Percentiles rank a stretch among this genome's conserved stretches.
These are phyloP conservation scores for Penicillium sp. DNA, from an alignment of 2,329 filamentous ascomycete genomes.

Conservation along the genomic window DNA sequence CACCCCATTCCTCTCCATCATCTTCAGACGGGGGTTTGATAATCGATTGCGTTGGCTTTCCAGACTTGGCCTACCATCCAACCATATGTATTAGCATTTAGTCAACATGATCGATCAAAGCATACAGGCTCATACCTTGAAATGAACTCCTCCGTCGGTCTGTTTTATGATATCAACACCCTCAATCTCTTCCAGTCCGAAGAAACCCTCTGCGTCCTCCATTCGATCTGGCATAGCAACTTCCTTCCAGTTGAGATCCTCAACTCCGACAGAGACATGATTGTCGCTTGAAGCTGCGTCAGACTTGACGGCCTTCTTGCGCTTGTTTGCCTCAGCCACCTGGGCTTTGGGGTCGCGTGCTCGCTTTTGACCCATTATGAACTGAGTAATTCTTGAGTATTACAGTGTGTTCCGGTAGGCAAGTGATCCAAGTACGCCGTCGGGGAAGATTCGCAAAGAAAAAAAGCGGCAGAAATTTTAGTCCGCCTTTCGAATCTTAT, in stretches of 20 bases:
- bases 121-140: conserved; percentile 35
- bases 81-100: background rate
- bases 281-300: conserved; percentile 16
- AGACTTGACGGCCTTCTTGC: conserved; percentile 30
- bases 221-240: conserved; percentile 71
- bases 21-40: conserved; percentile 24
- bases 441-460: conserved; percentile 27
- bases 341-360: conserved; percentile 32
- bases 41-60: conserved; percentile 35
- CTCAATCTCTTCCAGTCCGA: conserved; percentile 85
- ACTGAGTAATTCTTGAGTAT: background rate
- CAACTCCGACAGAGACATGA: conserved; percentile 39
- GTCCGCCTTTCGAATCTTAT: conserved; percentile 35
- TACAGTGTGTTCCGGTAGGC: background rate
- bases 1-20: conserved; percentile 60
- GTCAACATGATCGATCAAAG: conserved; percentile 1
- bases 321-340: conserved; percentile 35
- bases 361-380: conserved; percentile 39
- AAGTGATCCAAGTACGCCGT: conserved; percentile 11
- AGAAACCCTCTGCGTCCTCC: conserved; percentile 91
- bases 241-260: conserved; percentile 61
- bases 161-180: conserved; percentile 80
- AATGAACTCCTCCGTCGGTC: conserved; percentile 50
- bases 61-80: conserved; percentile 33
- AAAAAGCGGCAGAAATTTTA: conserved; percentile 38